Conservation (phyloP, 2,329 filamentous ascomycete genomes). For the Colletotrichum sp. region DNA sequence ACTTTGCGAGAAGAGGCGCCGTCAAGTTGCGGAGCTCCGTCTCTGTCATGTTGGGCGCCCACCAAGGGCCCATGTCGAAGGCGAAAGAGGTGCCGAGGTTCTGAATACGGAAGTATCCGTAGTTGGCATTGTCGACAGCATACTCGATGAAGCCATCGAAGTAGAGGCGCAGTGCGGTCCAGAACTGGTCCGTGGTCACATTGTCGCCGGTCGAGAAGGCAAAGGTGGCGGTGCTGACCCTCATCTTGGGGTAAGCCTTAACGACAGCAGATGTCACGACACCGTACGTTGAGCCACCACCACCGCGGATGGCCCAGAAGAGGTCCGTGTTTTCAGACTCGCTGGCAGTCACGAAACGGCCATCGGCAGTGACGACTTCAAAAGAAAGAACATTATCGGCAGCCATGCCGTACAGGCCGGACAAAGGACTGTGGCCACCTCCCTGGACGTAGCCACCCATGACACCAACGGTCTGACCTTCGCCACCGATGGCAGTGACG, state of each 20-base stretch:
- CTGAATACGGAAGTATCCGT: slow-evolving; percentile 29
- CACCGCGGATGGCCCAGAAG: slow-evolving; percentile 68
- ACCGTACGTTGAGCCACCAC: slow-evolving; percentile 48
- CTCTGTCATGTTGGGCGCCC: slow-evolving; percentile 28
- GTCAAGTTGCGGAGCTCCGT: slow-evolving; percentile 40
- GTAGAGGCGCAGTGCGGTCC: slow-evolving; percentile 28
- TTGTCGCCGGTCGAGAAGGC: slow-evolving; percentile 33
- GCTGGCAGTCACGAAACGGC: slow-evolving; percentile 55
- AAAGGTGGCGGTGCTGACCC: slow-evolving; percentile 48
- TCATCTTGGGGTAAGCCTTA: slow-evolving; percentile 49
- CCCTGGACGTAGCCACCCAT: slow-evolving; percentile 67
- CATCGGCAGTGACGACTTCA: slow-evolving; percentile 59
- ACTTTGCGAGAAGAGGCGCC: slow-evolving; percentile 34
- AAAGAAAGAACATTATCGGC: slow-evolving; percentile 67
- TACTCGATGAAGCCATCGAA: slow-evolving; percentile 30
- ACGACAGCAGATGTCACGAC: slow-evolving; percentile 61
- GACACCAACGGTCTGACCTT: slow-evolving; percentile 60
- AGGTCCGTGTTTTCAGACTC: slow-evolving; percentile 60
- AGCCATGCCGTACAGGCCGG: slow-evolving; percentile 59
- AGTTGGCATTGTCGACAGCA: slow-evolving; percentile 26
- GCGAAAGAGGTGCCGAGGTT: slow-evolving; percentile 30
- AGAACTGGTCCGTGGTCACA: slow-evolving; percentile 31
- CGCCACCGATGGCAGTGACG: slow-evolving; percentile 59
- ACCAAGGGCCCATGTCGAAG: slow-evolving; percentile 34
- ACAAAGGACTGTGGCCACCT: slow-evolving; percentile 63